Evolutionary conservation across 495 filamentous ascomycete species (phyloP).

Genomic region (Aspergillus hancockii): DNA sequence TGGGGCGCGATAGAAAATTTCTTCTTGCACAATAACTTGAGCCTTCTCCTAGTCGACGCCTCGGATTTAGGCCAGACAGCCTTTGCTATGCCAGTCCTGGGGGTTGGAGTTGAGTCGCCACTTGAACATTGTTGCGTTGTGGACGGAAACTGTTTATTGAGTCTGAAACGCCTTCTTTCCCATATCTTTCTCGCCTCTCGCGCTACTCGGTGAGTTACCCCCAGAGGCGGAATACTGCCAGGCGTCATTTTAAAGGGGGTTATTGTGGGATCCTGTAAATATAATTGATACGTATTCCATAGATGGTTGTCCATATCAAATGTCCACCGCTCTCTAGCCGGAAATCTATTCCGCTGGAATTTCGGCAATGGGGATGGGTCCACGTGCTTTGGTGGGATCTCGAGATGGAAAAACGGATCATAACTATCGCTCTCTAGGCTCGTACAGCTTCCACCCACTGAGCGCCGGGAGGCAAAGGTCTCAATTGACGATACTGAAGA

Average conservation of each 20-base stretch:
- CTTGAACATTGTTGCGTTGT: constrained; percentile 44
- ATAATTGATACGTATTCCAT: constrained; percentile 86
- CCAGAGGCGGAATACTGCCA: constrained; percentile 81
- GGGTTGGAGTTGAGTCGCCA: constrained; percentile 66
- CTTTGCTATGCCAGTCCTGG: constrained; percentile 25
- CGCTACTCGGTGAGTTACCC: constrained; percentile 86
- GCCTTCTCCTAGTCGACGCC: constrained; percentile 72
- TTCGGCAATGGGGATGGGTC: constrained; percentile 37
- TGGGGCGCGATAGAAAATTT: constrained; percentile 69
- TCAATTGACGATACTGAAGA: constrained; percentile 69
- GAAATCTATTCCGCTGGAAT: constrained; percentile 22
- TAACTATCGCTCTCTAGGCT: constrained; percentile 64
- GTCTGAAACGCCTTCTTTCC: constrained; percentile 45
- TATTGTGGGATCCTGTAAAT: constrained; percentile 86
- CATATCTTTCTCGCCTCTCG: constrained; percentile 83
- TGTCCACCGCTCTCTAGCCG: constrained; percentile 62
- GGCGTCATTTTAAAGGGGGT: constrained; percentile 93
- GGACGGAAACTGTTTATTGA: constrained; percentile 31
- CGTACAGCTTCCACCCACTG: constrained; percentile 67
- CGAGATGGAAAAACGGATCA: constrained; percentile 55
- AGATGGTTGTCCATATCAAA: constrained; percentile 89
- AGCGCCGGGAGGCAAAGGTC: constrained; percentile 64
- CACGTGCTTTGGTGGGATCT: constrained; percentile 38
- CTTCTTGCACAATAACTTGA: constrained; percentile 80
- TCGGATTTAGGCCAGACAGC: constrained; percentile 79